Evolutionary conservation across 1,284 basidiomycete species (phyloP), one percentile per base, ranked within the genome.

Genomic region (Laetiporus sulphureus): DNA sequence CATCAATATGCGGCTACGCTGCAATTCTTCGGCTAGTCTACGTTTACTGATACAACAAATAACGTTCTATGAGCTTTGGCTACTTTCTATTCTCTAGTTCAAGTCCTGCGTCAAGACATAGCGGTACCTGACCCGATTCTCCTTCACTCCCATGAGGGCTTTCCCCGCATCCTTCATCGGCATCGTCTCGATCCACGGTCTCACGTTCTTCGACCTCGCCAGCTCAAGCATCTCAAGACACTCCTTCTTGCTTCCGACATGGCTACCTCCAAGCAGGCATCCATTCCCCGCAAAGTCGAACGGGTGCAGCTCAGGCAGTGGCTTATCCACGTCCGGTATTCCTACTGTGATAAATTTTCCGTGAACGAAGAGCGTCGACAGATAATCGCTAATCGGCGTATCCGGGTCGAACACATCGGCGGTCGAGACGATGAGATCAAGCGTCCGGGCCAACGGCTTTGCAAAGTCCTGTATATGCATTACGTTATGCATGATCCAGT

Each of bases 231-330:
- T 83, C 42, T 68, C 66, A 15, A 74, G 53, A 15, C 68, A 74
- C 55, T 85, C 81, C 47, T 69, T 69, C 65, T 79, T 81, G 60
- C 66, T 77, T 25, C 81, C 82, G 38, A 85, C 77, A 60, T 75
- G 68, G 32, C 62, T 67, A 16, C 67, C 71, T 20, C 69, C 68
- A 33, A 63, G 41, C 38, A 55, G 55, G 53, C 66, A 59, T 48
- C 65, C 63, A 48, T 64, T 65, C 19, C 71, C 36, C 6, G 61
- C 62, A 19, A 72, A 60, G 45, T 66, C 55, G 49, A 63, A 60
- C 2, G 60, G 54, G 33, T 58, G 58, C 7, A 67, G 31, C 2
- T 51, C 55, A 13, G 73, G 72, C 42, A 75, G 51, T 5, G 60
- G 55, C 33, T 69, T 64, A 46, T 56, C 46, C 3, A 38, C 29